Evolutionary conservation across 1,284 basidiomycete species (phyloP), one percentile per base, ranked within the genome.

Genomic region (Microbotryomycetes sp.): DNA sequence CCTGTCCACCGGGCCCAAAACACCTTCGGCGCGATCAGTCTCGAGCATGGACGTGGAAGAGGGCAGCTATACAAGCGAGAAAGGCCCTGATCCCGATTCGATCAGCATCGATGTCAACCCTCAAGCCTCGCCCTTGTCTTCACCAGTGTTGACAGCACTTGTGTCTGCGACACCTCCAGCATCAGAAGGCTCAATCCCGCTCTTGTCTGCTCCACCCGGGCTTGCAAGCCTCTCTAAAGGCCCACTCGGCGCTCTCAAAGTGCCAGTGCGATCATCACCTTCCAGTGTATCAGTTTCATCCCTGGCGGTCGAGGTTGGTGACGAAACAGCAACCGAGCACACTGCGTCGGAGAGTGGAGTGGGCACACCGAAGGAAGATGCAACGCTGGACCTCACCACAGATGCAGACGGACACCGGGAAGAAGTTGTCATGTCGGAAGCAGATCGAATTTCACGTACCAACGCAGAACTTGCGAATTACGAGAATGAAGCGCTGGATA

Each of bases 11-110:
- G 19, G 19, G 19, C 23, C 58, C 12, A 59, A 52, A 49, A 64
- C 65, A 3, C 63, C 66, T 3, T 56, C 60, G 28, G 59, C 57
- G 19, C 42, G 56, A 19, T 67, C 66, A 4, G 62, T 64, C 16
- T 66, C 64, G 16, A 61, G 59, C 0, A 61, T 68, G 64, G 50
- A 54, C 26, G 67, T 68, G 55, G 67, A 68, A 48, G 63, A 59
- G 4, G 67, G 67, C 9, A 63, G 60, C 36, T 25, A 61, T 26
- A 51, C 48, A 29, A 61, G 57, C 55, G 67, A 64, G 25, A 52
- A 50, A 12, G 59, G 19, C 12, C 52, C 36, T 42, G 42, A 42
- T 31, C 26, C 26, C 23, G 50, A 52, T n/a, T 28, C 57, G 14
- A 31, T 26, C 32, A 31, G 28, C 22, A 36, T 32, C 7, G 47